Percentiles rank a stretch among this genome's conserved stretches.
Conservation (phyloP, 2,329 filamentous ascomycete genomes). For the Verticillium dahliae region DNA sequence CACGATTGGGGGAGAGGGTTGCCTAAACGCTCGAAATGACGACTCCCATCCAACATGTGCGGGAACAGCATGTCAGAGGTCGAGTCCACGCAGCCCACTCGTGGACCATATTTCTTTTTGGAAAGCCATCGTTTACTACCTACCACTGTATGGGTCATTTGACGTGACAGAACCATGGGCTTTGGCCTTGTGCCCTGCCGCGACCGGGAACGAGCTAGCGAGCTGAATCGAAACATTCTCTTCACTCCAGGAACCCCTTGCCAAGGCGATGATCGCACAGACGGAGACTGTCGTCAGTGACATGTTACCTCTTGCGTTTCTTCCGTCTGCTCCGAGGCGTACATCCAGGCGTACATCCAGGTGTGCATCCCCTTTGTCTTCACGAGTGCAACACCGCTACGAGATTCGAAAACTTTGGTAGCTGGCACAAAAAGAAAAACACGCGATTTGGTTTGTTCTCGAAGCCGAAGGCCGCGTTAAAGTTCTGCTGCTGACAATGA, state of each 20-base stretch:
- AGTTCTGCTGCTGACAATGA: no score
- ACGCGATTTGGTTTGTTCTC: no score
- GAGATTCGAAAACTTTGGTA: background rate
- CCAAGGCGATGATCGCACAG: background rate
- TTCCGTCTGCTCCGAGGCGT: background rate
- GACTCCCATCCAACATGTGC: no score
- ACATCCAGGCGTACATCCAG: no score
- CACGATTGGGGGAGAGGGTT: no score
- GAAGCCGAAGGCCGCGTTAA: no score
- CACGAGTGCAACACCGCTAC: background rate
- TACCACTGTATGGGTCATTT: background rate
- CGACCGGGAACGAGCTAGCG: background rate
- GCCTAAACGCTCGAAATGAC: no score
- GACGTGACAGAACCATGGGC: background rate
- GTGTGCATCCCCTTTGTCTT: background rate
- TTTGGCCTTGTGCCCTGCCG: background rate
- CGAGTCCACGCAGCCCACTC: no score
- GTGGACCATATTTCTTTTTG: background rate
- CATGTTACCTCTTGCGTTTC: background rate
- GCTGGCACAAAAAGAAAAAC: background rate
- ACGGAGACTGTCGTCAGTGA: background rate
- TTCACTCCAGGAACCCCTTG: background rate
- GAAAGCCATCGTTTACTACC: background rate
- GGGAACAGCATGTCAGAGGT: background rate
- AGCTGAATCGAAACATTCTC: background rate